These are phyloP conservation scores for Dicorynia guianensis DNA, from an alignment of 306 rosid genomes.

Conservation along the genomic window DNA sequence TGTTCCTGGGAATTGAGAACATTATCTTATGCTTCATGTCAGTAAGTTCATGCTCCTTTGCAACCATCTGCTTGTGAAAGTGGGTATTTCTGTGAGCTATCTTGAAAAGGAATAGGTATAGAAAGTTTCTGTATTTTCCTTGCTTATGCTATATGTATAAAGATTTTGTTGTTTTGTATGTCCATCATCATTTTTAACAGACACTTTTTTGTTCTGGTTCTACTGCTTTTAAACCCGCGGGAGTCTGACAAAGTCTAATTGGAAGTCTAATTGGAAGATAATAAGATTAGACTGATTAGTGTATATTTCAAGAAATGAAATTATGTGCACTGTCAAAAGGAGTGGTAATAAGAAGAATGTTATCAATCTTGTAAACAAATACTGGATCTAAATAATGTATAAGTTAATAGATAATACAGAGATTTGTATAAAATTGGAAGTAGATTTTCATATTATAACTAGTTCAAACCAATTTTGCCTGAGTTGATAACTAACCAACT, in stretches of 20 bases:
- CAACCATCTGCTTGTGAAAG: conserved; percentile 37
- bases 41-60: conserved; percentile 34
- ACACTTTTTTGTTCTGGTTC: conserved; percentile 13
- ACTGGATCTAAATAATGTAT: neutral
- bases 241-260: neutral
- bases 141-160: conserved; percentile 1
- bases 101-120: conserved; percentile 35
- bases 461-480: neutral
- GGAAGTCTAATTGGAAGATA: neutral
- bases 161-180: conserved; percentile 4
- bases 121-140: conserved; percentile 19
- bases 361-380: neutral
- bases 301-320: neutral
- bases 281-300: neutral
- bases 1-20: conserved; percentile 38
- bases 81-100: conserved; percentile 33
- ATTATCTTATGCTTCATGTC: conserved; percentile 31
- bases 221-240: conserved; percentile 6
- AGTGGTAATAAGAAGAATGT: neutral
- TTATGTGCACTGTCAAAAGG: neutral
- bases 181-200: conserved; percentile 24
- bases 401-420: neutral
- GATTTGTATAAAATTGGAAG: neutral
- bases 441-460: conserved; percentile 9
- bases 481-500: too few species aligned